These are phyloP conservation scores for Lachnellula hyalina DNA, from an alignment of 2,329 filamentous ascomycete species.

Conservation along the genomic window DNA sequence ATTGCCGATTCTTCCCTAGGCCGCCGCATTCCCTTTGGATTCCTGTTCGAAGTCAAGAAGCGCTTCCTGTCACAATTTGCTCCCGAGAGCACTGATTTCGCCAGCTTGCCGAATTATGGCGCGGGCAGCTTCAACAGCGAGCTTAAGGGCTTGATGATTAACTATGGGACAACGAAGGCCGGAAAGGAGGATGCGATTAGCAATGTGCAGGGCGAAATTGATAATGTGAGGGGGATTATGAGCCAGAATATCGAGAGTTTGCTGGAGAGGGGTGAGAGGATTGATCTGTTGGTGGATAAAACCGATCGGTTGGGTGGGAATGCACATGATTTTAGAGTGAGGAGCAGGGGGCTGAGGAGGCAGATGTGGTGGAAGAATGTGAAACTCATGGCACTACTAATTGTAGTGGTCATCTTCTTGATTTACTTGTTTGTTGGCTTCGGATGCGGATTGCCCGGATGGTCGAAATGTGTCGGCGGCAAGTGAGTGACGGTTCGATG, in stretches of 20 bases:
- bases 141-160: conserved; percentile 72
- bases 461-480: conserved; percentile 30
- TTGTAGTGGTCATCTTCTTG: conserved; percentile 66
- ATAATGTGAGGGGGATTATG: conserved; percentile 89
- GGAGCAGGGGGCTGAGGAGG: conserved; percentile 79
- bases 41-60: conserved; percentile 83
- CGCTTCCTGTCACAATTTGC: conserved; percentile 73
- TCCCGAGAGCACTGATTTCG: conserved; percentile 63
- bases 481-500: background rate
- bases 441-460: conserved; percentile 62
- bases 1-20: conserved; percentile 77
- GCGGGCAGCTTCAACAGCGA: conserved; percentile 80
- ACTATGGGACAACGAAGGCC: conserved; percentile 73
- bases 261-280: conserved; percentile 83
- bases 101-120: conserved; percentile 79
- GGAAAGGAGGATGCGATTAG: conserved; percentile 75
- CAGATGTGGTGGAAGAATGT: conserved; percentile 99
- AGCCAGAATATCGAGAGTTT: conserved; percentile 90
- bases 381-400: conserved; percentile 80
- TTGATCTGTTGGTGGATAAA: conserved; percentile 93
- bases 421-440: conserved; percentile 68
- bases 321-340: conserved; percentile 83
- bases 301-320: conserved; percentile 86
- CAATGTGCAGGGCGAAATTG: conserved; percentile 83
- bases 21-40: conserved; percentile 87